Conservation (phyloP, 2,329 filamentous ascomycete species). For the Pestalotiopsis sp. region DNA sequence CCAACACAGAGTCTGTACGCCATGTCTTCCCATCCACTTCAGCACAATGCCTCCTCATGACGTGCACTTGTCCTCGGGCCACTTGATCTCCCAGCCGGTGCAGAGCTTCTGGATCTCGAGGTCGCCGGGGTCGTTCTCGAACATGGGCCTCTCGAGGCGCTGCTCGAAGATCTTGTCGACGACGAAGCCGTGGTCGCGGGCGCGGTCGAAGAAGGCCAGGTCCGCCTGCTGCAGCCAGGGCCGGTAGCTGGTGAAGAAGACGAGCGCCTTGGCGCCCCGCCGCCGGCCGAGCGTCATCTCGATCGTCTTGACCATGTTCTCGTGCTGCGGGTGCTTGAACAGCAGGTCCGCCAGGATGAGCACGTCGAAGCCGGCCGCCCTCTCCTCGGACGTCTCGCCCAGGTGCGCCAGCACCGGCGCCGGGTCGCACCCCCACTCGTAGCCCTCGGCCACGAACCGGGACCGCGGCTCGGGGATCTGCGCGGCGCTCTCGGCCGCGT, state of each 20-base stretch:
- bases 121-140: constrained; percentile 86
- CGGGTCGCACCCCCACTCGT: constrained; percentile 78
- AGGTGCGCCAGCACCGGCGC: constrained; percentile 61
- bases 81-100: constrained; percentile 74
- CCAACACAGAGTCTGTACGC: too few species aligned
- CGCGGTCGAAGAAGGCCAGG: constrained; percentile 82
- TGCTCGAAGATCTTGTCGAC: constrained; percentile 83
- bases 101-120: constrained; percentile 80
- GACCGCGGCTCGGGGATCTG: constrained; percentile 31
- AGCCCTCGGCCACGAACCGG: constrained; percentile 65
- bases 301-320: constrained; percentile 74
- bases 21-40: too few species aligned
- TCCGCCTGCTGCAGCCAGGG: constrained; percentile 89
- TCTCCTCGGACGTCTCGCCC: constrained; percentile 29
- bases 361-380: constrained; percentile 68
- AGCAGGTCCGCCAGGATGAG: constrained; percentile 86
- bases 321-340: constrained; percentile 89
- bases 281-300: constrained; percentile 63
- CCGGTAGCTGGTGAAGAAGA: constrained; percentile 93
- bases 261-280: constrained; percentile 66
- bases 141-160: constrained; percentile 83
- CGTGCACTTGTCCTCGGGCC: constrained; percentile 46
- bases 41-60: neutral
- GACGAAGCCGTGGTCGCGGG: constrained; percentile 68
- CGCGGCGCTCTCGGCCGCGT: constrained; percentile 62